These are phyloP conservation scores for Piromyces finnis DNA, from an alignment of 192 early-diverging fungal species.

Conservation along the genomic window DNA sequence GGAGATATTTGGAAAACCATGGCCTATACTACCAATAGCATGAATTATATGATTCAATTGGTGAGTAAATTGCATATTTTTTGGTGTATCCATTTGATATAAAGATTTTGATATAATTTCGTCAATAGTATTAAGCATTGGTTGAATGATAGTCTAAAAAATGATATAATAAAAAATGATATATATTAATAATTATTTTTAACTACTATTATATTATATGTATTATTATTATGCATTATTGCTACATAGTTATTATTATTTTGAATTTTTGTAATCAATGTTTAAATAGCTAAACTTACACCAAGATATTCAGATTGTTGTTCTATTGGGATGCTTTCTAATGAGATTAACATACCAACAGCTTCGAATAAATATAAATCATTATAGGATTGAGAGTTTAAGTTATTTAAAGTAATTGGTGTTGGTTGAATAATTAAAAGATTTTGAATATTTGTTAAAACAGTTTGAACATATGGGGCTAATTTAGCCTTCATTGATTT, in stretches of 20 bases:
- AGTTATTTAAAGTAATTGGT: slow-evolving; percentile 6
- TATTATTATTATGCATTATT: too few relatives aligned
- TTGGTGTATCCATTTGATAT: slow-evolving; percentile 35
- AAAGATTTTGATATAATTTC: slow-evolving; percentile 42
- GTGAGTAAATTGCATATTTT: slow-evolving; percentile 48
- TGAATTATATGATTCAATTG: slow-evolving; percentile 68
- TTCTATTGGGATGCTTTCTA: slow-evolving; percentile 37
- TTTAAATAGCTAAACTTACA: neutral
- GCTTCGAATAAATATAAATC: slow-evolving; percentile 80
- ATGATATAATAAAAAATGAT: neutral
- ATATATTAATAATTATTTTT: slow-evolving; percentile 10
- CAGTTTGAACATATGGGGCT: slow-evolving; percentile 36
- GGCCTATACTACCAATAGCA: slow-evolving; percentile 66
- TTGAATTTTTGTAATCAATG: too few relatives aligned
- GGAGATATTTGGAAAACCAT: slow-evolving; percentile 43
- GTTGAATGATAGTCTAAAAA: slow-evolving; percentile 50
- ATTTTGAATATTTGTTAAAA: slow-evolving; percentile 32
- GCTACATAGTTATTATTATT: too few relatives aligned
- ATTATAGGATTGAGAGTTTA: neutral
- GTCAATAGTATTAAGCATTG: slow-evolving; percentile 61
- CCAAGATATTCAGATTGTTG: slow-evolving; percentile 44
- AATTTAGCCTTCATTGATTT: slow-evolving; percentile 42
- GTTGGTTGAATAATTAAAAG: slow-evolving; percentile 51
- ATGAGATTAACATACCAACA: slow-evolving; percentile 79
- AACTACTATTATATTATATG: too few relatives aligned